Evolutionary conservation across 2,329 filamentous ascomycete genomes (phyloP).

Genomic region (Fusarium denticulatum): DNA sequence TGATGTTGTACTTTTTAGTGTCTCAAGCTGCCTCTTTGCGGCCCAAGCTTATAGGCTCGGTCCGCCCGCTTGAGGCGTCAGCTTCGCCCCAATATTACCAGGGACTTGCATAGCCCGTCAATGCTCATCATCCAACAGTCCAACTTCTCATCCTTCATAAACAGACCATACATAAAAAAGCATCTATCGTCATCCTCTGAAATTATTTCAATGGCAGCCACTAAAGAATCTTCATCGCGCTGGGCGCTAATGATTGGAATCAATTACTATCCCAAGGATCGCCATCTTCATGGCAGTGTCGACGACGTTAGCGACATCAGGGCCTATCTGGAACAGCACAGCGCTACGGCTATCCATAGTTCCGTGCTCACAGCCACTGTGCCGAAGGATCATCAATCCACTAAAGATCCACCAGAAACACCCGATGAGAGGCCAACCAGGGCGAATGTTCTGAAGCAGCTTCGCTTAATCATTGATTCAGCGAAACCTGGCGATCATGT

Average conservation of each 20-base stretch:
- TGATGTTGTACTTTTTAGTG: background rate
- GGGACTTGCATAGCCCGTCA: too few species aligned
- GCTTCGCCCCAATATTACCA: background rate
- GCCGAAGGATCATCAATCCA: background rate
- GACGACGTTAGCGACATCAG: background rate
- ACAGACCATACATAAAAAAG: accelerated
- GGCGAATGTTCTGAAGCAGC: background rate
- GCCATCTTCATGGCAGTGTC: background rate
- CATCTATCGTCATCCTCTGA: accelerated
- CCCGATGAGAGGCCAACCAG: background rate
- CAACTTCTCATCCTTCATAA: background rate
- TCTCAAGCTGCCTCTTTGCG: background rate
- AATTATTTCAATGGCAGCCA: accelerated
- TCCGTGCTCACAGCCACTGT: background rate
- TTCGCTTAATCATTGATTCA: background rate
- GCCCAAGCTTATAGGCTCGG: background rate
- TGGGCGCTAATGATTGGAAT: background rate
- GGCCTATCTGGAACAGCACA: background rate
- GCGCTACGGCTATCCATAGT: background rate
- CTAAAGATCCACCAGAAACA: background rate
- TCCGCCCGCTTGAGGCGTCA: background rate
- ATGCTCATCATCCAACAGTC: background rate
- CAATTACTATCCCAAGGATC: background rate
- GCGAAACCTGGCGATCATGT: background rate
- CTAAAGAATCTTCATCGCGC: background rate